phyloP scores from a whole-genome alignment of 2,329 filamentous ascomycete genomes.

The Trichoderma harzianum region DNA sequence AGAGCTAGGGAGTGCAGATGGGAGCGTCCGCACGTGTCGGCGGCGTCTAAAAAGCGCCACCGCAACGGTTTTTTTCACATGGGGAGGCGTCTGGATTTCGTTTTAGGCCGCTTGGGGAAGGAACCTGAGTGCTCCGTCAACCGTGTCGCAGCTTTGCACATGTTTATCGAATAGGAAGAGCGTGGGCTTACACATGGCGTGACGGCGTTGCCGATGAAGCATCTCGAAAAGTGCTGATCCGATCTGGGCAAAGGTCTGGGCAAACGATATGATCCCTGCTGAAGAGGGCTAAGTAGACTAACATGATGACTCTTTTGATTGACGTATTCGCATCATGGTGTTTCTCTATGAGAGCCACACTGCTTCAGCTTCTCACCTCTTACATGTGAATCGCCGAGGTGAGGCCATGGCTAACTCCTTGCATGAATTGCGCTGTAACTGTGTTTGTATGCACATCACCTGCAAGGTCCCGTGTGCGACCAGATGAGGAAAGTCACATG shows the following conservation, averaged over 20 bases:
- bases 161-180: background rate
- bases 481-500: background rate
- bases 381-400: background rate
- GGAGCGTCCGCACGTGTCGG: background rate
- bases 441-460: background rate
- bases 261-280: background rate
- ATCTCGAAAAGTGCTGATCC: background rate
- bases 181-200: background rate
- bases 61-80: background rate
- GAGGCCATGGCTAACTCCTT: background rate
- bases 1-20: background rate
- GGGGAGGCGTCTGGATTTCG: background rate
- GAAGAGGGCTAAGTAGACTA: background rate
- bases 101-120: background rate
- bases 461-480: background rate
- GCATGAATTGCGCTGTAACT: background rate
- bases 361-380: background rate
- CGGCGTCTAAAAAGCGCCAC: slow-evolving; percentile 7
- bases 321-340: background rate
- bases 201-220: background rate
- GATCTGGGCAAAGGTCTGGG: background rate
- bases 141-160: background rate
- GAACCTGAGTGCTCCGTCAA: background rate
- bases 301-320: background rate
- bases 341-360: background rate